Evolutionary conservation across 140 eudicot genomes (phyloP), one percentile per base, ranked within the genome.

Genomic region (Stevia rebaudiana): DNA sequence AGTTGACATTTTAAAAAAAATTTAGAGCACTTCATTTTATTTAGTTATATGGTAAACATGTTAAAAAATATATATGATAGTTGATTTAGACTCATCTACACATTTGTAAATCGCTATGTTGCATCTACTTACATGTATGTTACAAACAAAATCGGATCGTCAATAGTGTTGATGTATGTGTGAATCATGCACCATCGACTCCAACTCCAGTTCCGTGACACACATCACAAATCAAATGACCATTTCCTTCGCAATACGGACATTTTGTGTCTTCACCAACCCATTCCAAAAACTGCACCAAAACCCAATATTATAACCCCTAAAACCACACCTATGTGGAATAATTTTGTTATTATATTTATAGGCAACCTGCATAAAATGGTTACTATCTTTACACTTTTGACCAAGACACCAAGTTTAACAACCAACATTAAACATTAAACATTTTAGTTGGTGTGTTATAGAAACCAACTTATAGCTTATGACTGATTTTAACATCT

Each of bases 241-340:
- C 98, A 31, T 64, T 58, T 19, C 98, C 98, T 72, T 85, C 89
- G 60, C 98, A 91, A 42, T 87, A 91, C 5, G 92, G 89, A 30
- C 98, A 91, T 77, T 87, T 87, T 6, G 82, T 71, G 68, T 83
- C 92, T 72, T 87, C 98, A 12, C 82, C 98, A 24, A 87, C 80
- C 96, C 95, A 91, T 61, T 91, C 98, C 86, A 87, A 33, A 70
- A 91, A 91, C 96, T 91, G 96, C 87, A 81, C 37, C 69, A 76
- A 18, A 59, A 63, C 67, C 13, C 33, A 44, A 71, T 4, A 10
- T 52, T 66, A n/a, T 30, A 11, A 48, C 2, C 25, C 65, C 36
- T 1, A 22, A 41, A 6, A 68, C 73, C 61, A 33, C 18, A 57
- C 60, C 56, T 23, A 17, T 22, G 36, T 13, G 23, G 63, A 25